A percentile compares a stretch with the other conserved stretches of the same genome.
Conservation (phyloP, 441 rosid genomes). For the Aleurites moluccanus region DNA sequence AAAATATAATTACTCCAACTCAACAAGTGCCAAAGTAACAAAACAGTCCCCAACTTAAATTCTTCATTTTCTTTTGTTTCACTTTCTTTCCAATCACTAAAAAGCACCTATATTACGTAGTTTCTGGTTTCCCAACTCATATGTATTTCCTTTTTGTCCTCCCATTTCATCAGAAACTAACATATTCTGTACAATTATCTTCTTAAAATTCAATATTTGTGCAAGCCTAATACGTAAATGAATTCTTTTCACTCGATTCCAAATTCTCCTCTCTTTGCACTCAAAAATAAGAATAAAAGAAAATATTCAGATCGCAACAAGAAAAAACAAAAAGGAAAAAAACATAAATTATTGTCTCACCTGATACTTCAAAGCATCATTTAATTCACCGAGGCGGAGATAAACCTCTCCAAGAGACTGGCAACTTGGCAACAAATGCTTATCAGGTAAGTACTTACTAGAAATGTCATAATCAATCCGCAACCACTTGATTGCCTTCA, state of each 20-base stretch:
- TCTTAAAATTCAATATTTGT: background rate
- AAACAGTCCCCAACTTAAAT: background rate
- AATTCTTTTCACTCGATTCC: background rate
- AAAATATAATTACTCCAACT: background rate
- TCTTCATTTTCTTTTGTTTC: background rate
- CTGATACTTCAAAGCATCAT: constrained; percentile 78
- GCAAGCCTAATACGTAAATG: background rate
- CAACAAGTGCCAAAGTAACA: background rate
- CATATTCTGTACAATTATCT: background rate
- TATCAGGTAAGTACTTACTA: constrained; percentile 57
- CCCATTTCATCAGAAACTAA: background rate
- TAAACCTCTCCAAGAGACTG: constrained; percentile 91
- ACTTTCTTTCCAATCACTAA: background rate
- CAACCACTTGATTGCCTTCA: constrained; percentile 84
- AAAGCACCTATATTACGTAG: background rate
- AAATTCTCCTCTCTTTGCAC: background rate
- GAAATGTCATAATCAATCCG: constrained; percentile 78
- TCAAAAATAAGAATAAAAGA: too few relatives aligned
- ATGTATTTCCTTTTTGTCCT: background rate
- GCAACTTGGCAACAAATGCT: constrained; percentile 80
- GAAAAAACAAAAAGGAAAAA: background rate
- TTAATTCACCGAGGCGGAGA: constrained; percentile 61
- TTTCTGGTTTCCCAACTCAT: background rate
- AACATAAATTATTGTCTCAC: constrained; percentile 26
- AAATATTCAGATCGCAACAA: background rate